Conservation (phyloP, 2,329 filamentous ascomycete species). For the Hawksworthiomyces lignivorus region DNA sequence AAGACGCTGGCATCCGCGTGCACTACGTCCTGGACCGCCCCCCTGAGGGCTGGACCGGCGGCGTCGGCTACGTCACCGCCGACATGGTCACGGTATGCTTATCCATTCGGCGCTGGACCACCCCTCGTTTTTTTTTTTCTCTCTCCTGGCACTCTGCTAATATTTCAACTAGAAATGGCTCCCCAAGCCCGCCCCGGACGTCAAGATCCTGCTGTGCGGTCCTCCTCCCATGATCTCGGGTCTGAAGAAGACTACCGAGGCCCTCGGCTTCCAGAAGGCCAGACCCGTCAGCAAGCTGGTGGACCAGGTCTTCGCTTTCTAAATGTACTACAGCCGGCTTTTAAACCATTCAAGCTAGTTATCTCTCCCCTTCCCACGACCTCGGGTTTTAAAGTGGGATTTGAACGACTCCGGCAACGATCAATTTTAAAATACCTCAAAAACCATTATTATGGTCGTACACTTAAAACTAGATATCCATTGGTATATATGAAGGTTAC, state of each 20-base stretch:
- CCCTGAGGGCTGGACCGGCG: constrained; percentile 82
- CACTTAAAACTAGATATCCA: too few relatives aligned
- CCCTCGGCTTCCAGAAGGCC: constrained; percentile 85
- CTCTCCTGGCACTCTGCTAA: constrained; percentile 17
- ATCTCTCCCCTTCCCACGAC: too few relatives aligned
- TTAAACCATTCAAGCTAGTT: too few relatives aligned
- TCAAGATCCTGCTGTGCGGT: constrained; percentile 92
- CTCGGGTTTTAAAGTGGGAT: too few relatives aligned
- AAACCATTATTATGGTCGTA: too few relatives aligned
- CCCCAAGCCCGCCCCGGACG: constrained; percentile 72
- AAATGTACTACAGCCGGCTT: too few relatives aligned
- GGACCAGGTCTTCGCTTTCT: constrained; percentile 97
- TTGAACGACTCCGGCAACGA: too few relatives aligned
- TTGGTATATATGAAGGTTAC: too few relatives aligned
- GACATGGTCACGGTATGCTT: constrained; percentile 75
- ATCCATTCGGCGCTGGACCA: background rate
- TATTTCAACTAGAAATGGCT: constrained; percentile 62
- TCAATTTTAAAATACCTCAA: too few relatives aligned
- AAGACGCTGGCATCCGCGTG: constrained; percentile 76
- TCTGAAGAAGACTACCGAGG: constrained; percentile 91
- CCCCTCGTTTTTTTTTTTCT: background rate
- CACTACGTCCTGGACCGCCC: constrained; percentile 97
- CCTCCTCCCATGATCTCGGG: constrained; percentile 95
- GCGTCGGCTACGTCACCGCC: constrained; percentile 86
- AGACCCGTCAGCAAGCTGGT: constrained; percentile 93